Percentiles rank a stretch among this genome's conserved stretches.
phyloP scores from a whole-genome alignment of 2,329 filamentous ascomycete genomes.

The Curvularia spicifera region DNA sequence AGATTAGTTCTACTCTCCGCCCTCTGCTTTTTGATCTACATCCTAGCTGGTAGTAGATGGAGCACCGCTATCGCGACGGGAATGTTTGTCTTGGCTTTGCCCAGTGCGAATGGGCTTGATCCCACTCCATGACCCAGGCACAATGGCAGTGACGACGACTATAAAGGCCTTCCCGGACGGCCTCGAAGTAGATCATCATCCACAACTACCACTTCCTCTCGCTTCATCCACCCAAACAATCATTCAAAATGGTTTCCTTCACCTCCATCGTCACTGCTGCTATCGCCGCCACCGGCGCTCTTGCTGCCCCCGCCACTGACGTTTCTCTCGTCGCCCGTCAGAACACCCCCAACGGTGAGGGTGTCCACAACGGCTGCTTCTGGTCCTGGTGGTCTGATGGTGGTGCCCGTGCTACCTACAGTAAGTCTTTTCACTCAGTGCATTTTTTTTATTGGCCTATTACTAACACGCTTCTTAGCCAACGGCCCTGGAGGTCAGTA shows the following conservation, averaged over 20 bases:
- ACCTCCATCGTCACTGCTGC: slow-evolving; percentile 36
- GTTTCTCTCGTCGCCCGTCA: slow-evolving; percentile 43
- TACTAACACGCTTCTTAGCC: slow-evolving; percentile 20
- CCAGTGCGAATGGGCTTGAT: slow-evolving; percentile 11
- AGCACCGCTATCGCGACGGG: slow-evolving; percentile 18
- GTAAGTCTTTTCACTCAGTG: too few relatives aligned
- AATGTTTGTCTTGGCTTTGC: slow-evolving; percentile 23
- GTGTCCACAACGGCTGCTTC: slow-evolving; percentile 63
- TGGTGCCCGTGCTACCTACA: slow-evolving; percentile 60
- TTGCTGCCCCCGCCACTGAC: slow-evolving; percentile 41
- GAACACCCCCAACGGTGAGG: slow-evolving; percentile 57
- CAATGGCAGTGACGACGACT: slow-evolving; percentile 15
- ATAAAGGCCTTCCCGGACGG: slow-evolving; percentile 29
- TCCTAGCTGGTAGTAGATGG: slow-evolving; percentile 28
- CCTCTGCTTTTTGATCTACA: slow-evolving; percentile 24
- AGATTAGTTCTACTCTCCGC: slow-evolving; percentile 25
- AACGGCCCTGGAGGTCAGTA: slow-evolving; percentile 61
- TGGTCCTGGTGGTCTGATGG: slow-evolving; percentile 68
- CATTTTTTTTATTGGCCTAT: too few relatives aligned
- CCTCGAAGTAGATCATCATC: slow-evolving; percentile 11
- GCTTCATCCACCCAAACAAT: slow-evolving; percentile 4
- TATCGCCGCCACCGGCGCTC: slow-evolving; percentile 32
- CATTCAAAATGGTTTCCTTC: slow-evolving; percentile 40
- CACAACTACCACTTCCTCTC: slow-evolving; percentile 18
- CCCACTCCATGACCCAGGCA: slow-evolving; percentile 9